phyloP scores from a whole-genome alignment of 495 filamentous ascomycete species.

The Sordaria brevicollis region DNA sequence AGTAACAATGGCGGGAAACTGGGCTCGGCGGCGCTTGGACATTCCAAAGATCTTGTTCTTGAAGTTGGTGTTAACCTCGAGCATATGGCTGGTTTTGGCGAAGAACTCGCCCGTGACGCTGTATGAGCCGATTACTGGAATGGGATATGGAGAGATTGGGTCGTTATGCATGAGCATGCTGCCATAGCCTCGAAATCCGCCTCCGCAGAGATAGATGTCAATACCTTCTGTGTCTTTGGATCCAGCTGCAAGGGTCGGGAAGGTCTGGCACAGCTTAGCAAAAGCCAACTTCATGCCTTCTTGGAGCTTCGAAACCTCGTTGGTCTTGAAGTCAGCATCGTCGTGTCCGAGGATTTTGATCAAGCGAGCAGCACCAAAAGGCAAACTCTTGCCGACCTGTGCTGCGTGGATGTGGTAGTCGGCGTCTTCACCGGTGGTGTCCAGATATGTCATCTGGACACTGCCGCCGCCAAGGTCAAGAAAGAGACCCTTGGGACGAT shows the following conservation, averaged over 20 bases:
- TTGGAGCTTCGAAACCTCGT: constrained; percentile 47
- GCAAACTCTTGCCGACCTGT: constrained; percentile 45
- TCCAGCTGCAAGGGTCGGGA: constrained; percentile 33
- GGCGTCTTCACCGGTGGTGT: constrained; percentile 43
- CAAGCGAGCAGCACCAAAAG: constrained; percentile 81
- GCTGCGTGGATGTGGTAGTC: constrained; percentile 38
- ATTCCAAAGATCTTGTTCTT: constrained; percentile 64
- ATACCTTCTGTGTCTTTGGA: constrained; percentile 44
- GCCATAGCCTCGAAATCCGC: constrained; percentile 85
- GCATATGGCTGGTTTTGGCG: constrained; percentile 46
- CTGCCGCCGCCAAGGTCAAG: constrained; percentile 89
- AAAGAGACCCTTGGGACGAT: constrained; percentile 51
- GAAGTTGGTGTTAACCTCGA: constrained; percentile 42
- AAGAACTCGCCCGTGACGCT: constrained; percentile 52
- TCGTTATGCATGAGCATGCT: constrained; percentile 70
- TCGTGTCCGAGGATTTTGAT: constrained; percentile 46
- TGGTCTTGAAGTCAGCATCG: constrained; percentile 29
- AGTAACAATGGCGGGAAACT: constrained; percentile 76
- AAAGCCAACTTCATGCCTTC: constrained; percentile 53
- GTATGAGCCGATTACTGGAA: constrained; percentile 78
- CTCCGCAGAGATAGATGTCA: constrained; percentile 76
- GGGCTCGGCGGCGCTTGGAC: constrained; percentile 66
- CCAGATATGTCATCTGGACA: constrained; percentile 81
- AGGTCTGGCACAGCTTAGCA: constrained; percentile 44
- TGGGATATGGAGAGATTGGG: constrained; percentile 62